Percentiles rank a stretch among this genome's conserved stretches.
phyloP scores from a whole-genome alignment of 1,139 yeast genomes.

The Zhuliangozyma parablackwelliae region DNA sequence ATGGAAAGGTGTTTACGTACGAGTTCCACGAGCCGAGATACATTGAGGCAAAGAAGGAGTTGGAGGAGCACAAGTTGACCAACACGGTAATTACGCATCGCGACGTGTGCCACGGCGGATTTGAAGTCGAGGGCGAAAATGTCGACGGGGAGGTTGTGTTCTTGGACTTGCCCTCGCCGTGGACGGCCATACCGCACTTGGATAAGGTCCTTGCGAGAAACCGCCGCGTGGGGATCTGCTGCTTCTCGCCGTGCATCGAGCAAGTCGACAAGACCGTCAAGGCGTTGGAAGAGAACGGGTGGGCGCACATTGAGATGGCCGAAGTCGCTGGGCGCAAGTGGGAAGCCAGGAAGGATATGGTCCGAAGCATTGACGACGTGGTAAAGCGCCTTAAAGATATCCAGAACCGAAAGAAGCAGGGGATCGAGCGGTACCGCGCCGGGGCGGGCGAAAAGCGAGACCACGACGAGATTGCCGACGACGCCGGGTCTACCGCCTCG shows the following conservation, averaged over 20 bases:
- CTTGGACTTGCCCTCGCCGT: slow-evolving; percentile 92
- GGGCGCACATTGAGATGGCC: slow-evolving; percentile 91
- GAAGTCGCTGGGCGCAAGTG: slow-evolving; percentile 83
- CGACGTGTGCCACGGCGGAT: slow-evolving; percentile 90
- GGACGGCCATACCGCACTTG: slow-evolving; percentile 88
- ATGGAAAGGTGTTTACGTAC: slow-evolving; percentile 71
- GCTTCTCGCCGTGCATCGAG: slow-evolving; percentile 97
- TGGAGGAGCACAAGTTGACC: slow-evolving; percentile 63
- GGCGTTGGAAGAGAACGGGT: slow-evolving; percentile 69
- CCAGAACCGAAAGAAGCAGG: slow-evolving; percentile 67
- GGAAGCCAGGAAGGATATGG: slow-evolving; percentile 92
- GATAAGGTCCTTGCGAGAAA: slow-evolving; percentile 52
- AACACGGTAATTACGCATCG: slow-evolving; percentile 70
- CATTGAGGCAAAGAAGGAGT: slow-evolving; percentile 73
- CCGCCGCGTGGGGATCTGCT: slow-evolving; percentile 68
- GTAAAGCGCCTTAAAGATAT: slow-evolving; percentile 77
- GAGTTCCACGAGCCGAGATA: slow-evolving; percentile 89
- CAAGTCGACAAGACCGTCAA: slow-evolving; percentile 86
- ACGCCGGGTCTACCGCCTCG: slow-evolving; percentile 7
- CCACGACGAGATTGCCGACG: slow-evolving; percentile 10
- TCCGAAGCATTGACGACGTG: slow-evolving; percentile 75
- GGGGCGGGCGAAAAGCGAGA: slow-evolving; percentile 19
- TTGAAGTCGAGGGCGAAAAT: slow-evolving; percentile 41
- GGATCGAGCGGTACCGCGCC: slow-evolving; percentile 41
- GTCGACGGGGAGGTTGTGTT: slow-evolving; percentile 70